Conservation (phyloP, 371 early-diverging fungal genomes). For the Mucor plumbeus region DNA sequence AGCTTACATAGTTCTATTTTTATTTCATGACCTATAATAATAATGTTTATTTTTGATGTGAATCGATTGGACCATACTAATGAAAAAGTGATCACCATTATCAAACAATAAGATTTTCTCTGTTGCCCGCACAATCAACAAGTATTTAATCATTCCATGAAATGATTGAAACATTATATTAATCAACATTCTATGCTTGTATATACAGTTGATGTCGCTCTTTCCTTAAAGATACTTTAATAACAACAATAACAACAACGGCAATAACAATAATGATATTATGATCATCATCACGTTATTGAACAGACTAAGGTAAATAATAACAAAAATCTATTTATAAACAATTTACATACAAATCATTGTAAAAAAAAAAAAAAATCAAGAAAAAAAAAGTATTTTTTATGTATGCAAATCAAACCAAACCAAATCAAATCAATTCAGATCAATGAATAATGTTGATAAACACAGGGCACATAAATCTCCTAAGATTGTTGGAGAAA, state of each 20-base stretch:
- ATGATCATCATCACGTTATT: not conserved
- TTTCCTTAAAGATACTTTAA: too few species aligned
- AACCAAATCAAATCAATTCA: too few species aligned
- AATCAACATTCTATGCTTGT: not conserved
- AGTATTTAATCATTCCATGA: too few species aligned
- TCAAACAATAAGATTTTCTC: not conserved
- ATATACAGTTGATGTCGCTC: too few species aligned
- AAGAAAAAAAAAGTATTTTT: too few species aligned
- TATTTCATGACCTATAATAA: not conserved
- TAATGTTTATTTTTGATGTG: not conserved
- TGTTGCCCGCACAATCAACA: not conserved
- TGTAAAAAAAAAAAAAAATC: too few species aligned
- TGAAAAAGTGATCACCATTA: not conserved
- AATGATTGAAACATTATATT: too few species aligned
- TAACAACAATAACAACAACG: too few species aligned
- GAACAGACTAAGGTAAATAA: not conserved
- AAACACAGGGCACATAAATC: too few species aligned
- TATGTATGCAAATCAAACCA: too few species aligned
- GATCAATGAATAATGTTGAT: too few species aligned
- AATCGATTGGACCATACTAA: not conserved
- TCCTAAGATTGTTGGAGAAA: too few species aligned
- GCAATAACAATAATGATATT: not conserved
- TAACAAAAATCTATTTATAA: constrained; percentile 1
- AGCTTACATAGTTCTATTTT: not conserved
- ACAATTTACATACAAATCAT: not conserved